Evolutionary conservation across 2,329 filamentous ascomycete genomes (phyloP).

Genomic region (Elsinoe necatrix): DNA sequence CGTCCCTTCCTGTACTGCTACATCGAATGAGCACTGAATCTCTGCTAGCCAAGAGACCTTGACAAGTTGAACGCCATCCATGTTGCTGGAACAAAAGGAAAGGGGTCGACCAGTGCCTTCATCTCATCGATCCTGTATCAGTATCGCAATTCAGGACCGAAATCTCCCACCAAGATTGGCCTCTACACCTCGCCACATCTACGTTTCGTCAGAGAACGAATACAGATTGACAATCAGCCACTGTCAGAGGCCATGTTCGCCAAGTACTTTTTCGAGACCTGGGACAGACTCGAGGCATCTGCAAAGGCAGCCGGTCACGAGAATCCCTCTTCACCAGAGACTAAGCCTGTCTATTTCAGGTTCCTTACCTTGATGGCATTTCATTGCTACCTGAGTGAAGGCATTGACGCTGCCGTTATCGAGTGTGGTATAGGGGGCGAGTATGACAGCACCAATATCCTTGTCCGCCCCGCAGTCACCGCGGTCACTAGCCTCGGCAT

Average conservation of each 20-base stretch:
- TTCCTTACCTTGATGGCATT: conserved; percentile 84
- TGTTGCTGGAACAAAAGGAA: conserved; percentile 89
- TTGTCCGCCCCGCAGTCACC: conserved; percentile 60
- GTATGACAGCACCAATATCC: conserved; percentile 83
- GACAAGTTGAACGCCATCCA: conserved; percentile 60
- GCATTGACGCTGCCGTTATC: conserved; percentile 69
- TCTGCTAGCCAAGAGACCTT: conserved; percentile 52
- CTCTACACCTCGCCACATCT: conserved; percentile 83
- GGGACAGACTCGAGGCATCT: conserved; percentile 55
- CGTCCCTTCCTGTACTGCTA: conserved; percentile 21
- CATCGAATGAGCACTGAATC: neutral
- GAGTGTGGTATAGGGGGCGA: conserved; percentile 94
- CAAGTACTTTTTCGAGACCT: conserved; percentile 73
- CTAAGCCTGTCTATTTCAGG: conserved; percentile 86
- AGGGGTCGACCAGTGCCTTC: conserved; percentile 81
- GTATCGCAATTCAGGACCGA: conserved; percentile 36
- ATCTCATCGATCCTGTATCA: conserved; percentile 68
- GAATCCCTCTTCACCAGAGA: conserved; percentile 43
- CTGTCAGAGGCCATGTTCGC: conserved; percentile 62
- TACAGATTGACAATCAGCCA: conserved; percentile 66
- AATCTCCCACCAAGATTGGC: conserved; percentile 46
- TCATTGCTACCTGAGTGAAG: conserved; percentile 69
- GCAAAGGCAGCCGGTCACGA: conserved; percentile 42
- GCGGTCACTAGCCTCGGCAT: conserved; percentile 76
- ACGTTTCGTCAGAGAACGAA: conserved; percentile 73